phyloP scores from a whole-genome alignment of 352 stramenopile genomes.

The Aphanomyces stellatus region DNA sequence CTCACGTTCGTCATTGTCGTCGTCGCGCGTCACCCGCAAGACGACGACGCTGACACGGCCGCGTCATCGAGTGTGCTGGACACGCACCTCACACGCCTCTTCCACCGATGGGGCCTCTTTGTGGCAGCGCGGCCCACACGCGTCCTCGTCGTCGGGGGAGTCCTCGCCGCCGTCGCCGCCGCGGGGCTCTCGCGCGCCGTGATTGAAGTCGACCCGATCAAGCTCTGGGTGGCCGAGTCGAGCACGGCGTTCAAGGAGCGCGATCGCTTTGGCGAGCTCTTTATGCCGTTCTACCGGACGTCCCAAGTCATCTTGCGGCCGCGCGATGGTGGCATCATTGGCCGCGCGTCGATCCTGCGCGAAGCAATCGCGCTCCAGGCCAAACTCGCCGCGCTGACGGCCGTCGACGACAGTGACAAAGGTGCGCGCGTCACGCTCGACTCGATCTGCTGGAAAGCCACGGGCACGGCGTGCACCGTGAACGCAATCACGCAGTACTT shows the following conservation, averaged over 20 bases:
- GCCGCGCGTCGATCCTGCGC: constrained; percentile 31
- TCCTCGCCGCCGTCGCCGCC: constrained; percentile 20
- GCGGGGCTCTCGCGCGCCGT: constrained; percentile 29
- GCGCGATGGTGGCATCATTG: constrained; percentile 38
- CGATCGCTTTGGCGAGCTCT: constrained; percentile 37
- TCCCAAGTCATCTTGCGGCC: constrained; percentile 45
- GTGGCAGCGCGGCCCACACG: constrained; percentile 24
- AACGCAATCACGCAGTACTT: constrained; percentile 61
- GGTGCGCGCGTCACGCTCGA: constrained; percentile 27
- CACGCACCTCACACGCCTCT: not conserved
- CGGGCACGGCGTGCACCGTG: constrained; percentile 41
- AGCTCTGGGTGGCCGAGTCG: constrained; percentile 41
- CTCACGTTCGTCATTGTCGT: too few relatives aligned
- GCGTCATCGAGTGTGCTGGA: not conserved
- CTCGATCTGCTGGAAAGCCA: constrained; percentile 49
- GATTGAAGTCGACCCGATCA: constrained; percentile 42
- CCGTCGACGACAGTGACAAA: too few relatives aligned
- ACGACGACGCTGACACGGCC: too few relatives aligned
- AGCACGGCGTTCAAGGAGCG: constrained; percentile 39
- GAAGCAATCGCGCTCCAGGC: constrained; percentile 43
- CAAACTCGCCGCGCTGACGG: constrained; percentile 22
- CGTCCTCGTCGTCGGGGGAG: constrained; percentile 24
- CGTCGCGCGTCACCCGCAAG: too few relatives aligned
- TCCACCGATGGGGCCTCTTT: constrained; percentile 32
- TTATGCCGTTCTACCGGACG: constrained; percentile 45